Conservation (phyloP, 2,329 filamentous ascomycete species). For the Metarhizium humberi region DNA sequence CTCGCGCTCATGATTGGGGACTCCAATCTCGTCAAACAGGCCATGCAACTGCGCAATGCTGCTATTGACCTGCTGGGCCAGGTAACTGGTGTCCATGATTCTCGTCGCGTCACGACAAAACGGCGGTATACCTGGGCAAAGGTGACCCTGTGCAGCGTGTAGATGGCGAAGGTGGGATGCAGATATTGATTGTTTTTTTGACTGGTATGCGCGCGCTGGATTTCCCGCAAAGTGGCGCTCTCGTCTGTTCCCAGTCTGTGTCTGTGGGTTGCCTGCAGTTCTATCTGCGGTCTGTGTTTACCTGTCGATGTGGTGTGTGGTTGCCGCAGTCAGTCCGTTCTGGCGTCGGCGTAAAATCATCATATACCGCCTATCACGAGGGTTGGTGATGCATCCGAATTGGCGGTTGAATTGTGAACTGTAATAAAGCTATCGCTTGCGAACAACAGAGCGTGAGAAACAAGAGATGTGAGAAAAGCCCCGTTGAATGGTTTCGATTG, state of each 20-base stretch:
- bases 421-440: neutral
- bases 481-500: neutral
- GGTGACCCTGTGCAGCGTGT: neutral
- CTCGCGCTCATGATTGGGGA: slow-evolving; percentile 88
- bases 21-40: slow-evolving; percentile 94
- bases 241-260: neutral
- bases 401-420: neutral
- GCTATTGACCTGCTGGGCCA: slow-evolving; percentile 89
- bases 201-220: neutral
- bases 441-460: neutral
- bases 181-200: neutral
- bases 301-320: neutral
- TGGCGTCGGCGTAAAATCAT: slow-evolving; percentile 1
- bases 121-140: neutral
- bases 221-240: neutral
- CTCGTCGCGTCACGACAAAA: neutral
- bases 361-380: slow-evolving; percentile 1
- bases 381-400: neutral
- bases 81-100: slow-evolving; percentile 79
- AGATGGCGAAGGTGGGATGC: neutral
- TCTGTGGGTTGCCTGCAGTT: neutral
- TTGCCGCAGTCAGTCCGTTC: neutral
- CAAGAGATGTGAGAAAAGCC: neutral
- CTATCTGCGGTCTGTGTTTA: neutral
- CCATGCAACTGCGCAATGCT: slow-evolving; percentile 90